Conservation (phyloP, 1,284 basidiomycete species). For the Leccinum fallax region DNA sequence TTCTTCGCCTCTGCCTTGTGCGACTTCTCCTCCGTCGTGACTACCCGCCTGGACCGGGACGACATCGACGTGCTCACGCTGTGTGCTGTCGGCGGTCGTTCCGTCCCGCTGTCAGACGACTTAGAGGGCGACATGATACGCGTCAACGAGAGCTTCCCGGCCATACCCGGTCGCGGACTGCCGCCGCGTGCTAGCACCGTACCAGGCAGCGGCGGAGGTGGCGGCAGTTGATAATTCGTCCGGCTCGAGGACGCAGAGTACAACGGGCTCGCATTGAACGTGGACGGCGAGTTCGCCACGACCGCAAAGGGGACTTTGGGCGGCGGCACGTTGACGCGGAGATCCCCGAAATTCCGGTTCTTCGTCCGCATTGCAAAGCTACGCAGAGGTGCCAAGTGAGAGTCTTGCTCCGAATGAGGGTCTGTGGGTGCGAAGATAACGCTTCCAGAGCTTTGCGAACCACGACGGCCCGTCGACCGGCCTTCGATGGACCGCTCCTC, state of each 20-base stretch:
- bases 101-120: slow-evolving; percentile 10
- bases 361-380: slow-evolving; percentile 21
- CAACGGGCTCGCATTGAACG: slow-evolving; percentile 7
- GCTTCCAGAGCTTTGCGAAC: slow-evolving; percentile 28
- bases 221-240: not conserved
- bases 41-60: slow-evolving; percentile 19
- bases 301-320: slow-evolving; percentile 19
- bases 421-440: slow-evolving; percentile 29
- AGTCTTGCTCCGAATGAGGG: slow-evolving; percentile 8
- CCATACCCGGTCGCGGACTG: slow-evolving; percentile 14
- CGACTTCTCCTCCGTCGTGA: slow-evolving; percentile 37
- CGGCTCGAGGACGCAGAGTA: slow-evolving; percentile 5
- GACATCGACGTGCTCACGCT: slow-evolving; percentile 15
- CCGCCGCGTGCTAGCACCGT: not conserved
- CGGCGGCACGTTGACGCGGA: slow-evolving; percentile 35
- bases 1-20: slow-evolving; percentile 48
- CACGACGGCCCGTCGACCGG: slow-evolving; percentile 1
- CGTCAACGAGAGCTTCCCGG: slow-evolving; percentile 29
- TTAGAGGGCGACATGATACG: slow-evolving; percentile 30
- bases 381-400: not conserved
- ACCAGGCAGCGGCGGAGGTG: not conserved
- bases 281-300: slow-evolving; percentile 19
- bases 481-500: slow-evolving; percentile 24
- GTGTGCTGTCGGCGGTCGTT: slow-evolving; percentile 18
- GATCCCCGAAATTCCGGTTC: slow-evolving; percentile 34